Evolutionary conservation across 345 rosid species (phyloP).

Genomic region (Eutrema yunnanense): DNA sequence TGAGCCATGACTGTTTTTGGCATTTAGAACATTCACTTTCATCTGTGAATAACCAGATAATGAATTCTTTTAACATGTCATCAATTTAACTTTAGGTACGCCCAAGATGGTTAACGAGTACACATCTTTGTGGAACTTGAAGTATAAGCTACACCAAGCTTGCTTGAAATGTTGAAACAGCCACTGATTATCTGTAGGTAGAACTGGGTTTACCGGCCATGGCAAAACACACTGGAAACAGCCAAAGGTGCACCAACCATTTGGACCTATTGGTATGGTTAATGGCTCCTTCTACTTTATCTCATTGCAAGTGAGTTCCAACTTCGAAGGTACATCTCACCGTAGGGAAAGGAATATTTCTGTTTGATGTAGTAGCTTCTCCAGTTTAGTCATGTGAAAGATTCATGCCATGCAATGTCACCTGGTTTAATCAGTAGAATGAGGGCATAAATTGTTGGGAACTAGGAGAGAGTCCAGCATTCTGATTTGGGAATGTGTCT

Average conservation of each 20-base stretch:
- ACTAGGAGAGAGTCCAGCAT: not conserved
- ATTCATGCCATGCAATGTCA: not conserved
- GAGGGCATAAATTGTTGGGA: not conserved
- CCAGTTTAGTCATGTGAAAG: not conserved
- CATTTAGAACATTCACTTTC: not conserved
- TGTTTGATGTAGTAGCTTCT: not conserved
- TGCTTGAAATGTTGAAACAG: not conserved
- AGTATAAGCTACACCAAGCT: not conserved
- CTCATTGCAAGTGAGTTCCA: not conserved
- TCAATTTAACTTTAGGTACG: not conserved
- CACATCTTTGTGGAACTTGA: not conserved
- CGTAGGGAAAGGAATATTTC: not conserved
- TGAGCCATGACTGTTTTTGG: constrained; percentile 1
- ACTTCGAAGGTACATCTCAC: constrained; percentile 1
- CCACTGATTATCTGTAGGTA: not conserved
- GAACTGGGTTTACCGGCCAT: not conserved
- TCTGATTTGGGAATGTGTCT: not conserved
- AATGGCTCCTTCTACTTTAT: not conserved
- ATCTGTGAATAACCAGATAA: not conserved
- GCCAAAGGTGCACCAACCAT: not conserved
- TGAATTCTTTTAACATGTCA: not conserved
- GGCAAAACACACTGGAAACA: not conserved
- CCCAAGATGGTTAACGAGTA: not conserved
- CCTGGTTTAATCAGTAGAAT: not conserved
- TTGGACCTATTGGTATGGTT: not conserved